phyloP scores from a whole-genome alignment of 2,329 filamentous ascomycete genomes.

The Cladorrhinum sp. region DNA sequence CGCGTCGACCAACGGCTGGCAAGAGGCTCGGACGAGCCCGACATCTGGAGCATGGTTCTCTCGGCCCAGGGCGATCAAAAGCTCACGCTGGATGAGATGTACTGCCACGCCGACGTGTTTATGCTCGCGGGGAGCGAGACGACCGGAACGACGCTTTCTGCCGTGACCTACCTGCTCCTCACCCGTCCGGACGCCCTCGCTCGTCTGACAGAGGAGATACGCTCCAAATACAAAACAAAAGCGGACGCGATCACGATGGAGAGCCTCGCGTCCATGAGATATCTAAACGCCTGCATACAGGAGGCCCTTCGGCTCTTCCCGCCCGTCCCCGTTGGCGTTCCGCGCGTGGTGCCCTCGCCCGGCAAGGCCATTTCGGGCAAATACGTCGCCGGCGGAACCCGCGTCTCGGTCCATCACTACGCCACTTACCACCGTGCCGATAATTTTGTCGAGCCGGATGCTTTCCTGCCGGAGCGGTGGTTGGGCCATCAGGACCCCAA shows the following conservation, averaged over 20 bases:
- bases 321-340: no score
- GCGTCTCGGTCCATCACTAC: slow-evolving; percentile 31
- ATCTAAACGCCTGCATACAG: not conserved
- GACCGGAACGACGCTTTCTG: slow-evolving; percentile 24
- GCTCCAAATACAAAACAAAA: slow-evolving; percentile 15
- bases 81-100: slow-evolving; percentile 10
- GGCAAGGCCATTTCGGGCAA: not conserved
- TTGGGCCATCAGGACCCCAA: slow-evolving; percentile 23
- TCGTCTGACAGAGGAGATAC: slow-evolving; percentile 38
- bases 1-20: not conserved
- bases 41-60: not conserved
- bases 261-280: no score
- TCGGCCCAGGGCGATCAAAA: not conserved
- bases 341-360: slow-evolving; percentile 25
- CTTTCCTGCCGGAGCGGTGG: slow-evolving; percentile 38
- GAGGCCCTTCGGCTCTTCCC: not conserved
- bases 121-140: slow-evolving; percentile 26
- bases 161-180: slow-evolving; percentile 30
- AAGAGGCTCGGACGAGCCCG: not conserved
- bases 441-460: slow-evolving; percentile 37
- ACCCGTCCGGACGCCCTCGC: slow-evolving; percentile 27
- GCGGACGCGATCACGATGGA: no score
- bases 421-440: slow-evolving; percentile 30
- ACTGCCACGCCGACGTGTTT: slow-evolving; percentile 11
- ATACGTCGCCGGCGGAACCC: slow-evolving; percentile 29